A percentile compares a stretch with the other conserved stretches of the same genome.
Conservation (phyloP, 139 green algal genomes). For the Nannochloris sp. region DNA sequence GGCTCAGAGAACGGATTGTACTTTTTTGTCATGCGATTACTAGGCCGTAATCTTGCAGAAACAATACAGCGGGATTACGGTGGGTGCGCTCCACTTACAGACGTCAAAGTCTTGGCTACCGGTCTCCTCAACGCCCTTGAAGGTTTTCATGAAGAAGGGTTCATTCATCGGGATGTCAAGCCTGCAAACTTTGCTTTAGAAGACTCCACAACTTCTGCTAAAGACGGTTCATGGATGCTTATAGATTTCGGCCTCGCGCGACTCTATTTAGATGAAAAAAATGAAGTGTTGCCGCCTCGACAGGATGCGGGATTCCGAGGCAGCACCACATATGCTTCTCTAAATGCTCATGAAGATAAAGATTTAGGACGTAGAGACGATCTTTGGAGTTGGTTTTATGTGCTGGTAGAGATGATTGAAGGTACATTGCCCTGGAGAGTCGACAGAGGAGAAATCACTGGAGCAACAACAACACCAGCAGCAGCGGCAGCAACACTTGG, state of each 20-base stretch:
- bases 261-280: constrained; percentile 32
- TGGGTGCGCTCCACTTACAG: constrained; percentile 19
- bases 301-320: constrained; percentile 62
- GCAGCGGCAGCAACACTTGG: too few relatives aligned
- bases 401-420: constrained; percentile 72
- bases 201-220: background rate
- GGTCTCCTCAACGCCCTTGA: constrained; percentile 49
- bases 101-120: constrained; percentile 14
- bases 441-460: constrained; percentile 6
- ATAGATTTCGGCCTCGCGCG: constrained; percentile 74
- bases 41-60: constrained; percentile 66
- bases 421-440: constrained; percentile 17
- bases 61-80: constrained; percentile 19
- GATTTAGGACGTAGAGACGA: constrained; percentile 77
- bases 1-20: constrained; percentile 44
- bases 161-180: constrained; percentile 78
- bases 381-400: constrained; percentile 85
- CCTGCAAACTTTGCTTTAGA: constrained; percentile 69
- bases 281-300: constrained; percentile 40
- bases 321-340: constrained; percentile 68
- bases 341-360: constrained; percentile 47
- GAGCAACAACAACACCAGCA: too few relatives aligned
- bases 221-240: constrained; percentile 44
- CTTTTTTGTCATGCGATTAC: constrained; percentile 79
- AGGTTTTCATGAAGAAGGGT: constrained; percentile 49